A percentile compares a stretch with the other conserved stretches of the same genome.
Conservation (phyloP, 140 eudicot genomes). For the Eryngium alpinum region DNA sequence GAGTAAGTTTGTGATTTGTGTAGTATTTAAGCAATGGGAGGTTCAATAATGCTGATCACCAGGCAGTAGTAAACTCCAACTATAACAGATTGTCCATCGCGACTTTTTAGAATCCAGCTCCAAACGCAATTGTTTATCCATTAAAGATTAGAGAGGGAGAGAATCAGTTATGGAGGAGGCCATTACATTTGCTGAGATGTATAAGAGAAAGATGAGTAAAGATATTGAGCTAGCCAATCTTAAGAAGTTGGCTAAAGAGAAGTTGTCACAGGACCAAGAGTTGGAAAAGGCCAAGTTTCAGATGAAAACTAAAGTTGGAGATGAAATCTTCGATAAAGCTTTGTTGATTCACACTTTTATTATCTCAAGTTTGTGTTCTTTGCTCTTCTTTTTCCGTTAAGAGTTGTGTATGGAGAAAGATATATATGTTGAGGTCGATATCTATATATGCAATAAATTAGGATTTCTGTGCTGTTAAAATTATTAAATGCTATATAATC, state of each 20-base stretch:
- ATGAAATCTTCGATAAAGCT: conserved; percentile 37
- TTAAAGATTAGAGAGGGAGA: conserved; percentile 70
- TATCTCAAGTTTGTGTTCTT: not conserved
- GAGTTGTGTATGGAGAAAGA: too few species aligned
- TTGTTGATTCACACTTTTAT: not conserved
- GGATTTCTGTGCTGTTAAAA: conserved; percentile 35
- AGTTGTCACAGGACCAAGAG: conserved; percentile 24
- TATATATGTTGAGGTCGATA: too few species aligned
- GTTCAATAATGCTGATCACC: conserved; percentile 94
- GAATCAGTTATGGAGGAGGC: conserved; percentile 53
- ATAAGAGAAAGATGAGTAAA: conserved; percentile 69
- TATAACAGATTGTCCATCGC: conserved; percentile 73
- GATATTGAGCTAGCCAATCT: conserved; percentile 61
- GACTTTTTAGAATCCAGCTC: conserved; percentile 88
- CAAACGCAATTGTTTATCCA: conserved; percentile 74
- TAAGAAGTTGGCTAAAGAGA: conserved; percentile 62
- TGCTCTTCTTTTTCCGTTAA: too few species aligned
- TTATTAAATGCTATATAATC: too few species aligned
- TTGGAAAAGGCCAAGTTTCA: conserved; percentile 23
- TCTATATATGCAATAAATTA: conserved; percentile 9
- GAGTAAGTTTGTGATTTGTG: not conserved
- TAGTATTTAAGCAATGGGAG: conserved; percentile 88
- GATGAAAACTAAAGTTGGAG: conserved; percentile 22
- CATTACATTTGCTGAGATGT: conserved; percentile 75
- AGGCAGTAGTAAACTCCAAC: conserved; percentile 87